Evolutionary conservation across 2,329 filamentous ascomycete species (phyloP), one percentile per base, ranked within the genome.

Genomic region (Plectosphaerella sp.): DNA sequence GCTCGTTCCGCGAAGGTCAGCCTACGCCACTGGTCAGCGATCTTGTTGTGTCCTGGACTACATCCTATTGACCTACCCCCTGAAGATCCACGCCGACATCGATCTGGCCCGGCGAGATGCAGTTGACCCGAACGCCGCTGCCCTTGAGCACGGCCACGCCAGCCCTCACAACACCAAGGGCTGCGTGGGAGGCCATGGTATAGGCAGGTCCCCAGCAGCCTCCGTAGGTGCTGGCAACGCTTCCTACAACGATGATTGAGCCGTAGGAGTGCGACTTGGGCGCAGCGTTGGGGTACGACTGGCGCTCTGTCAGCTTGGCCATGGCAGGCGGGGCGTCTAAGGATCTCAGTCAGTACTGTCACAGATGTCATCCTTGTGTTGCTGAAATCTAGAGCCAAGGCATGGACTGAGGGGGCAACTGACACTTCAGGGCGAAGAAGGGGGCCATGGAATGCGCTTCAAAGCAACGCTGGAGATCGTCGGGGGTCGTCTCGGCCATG

Each of bases 341-440:
- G 11, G 3, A 33, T 12, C 28, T 10, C 28, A 7, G 28, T 33
- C 28, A 33, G 28, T 12, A 33, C 28, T 33, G 28, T 12, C 11
- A 22, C 22, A 22, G 22, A 22, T 22, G 3, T 22, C 22, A 22
- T 22, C 22, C 22, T 22, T 22, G 22, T 22, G 22, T 22, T 22
- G 22, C 22, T 22, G 22, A 22, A 22, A 5, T 22, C 22, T 5
- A 22, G 22, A 22, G 22, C 22, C 22, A 22, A 10, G 8, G 28
- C 28, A 10, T 33, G 28, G 8, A 33, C 8, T 33, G 11, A 12
- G 11, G 8, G 28, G 28, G 11, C 28, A 10, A 33, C 28, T 33
- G 28, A 33, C 28, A 84, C 62, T 86, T 86, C 55, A 86, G 71
- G 1, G 82, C 82, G 58, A 83, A 84, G 70, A 86, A 86, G 2